Conservation (phyloP, 2,329 filamentous ascomycete species). For the Colletotrichum somersetense region DNA sequence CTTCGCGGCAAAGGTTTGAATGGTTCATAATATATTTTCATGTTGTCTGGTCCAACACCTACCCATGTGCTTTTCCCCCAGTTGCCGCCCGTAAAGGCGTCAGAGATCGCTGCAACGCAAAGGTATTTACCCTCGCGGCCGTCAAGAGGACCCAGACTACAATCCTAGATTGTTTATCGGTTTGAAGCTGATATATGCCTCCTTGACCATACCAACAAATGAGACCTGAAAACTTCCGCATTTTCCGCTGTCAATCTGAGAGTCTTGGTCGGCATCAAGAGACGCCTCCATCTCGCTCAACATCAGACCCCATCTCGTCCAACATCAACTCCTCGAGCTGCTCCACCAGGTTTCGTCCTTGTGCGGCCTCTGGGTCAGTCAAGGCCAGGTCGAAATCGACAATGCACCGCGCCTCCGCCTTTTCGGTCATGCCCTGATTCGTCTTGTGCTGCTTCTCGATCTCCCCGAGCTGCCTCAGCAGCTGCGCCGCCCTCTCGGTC, state of each 20-base stretch:
- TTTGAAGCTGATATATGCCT: too few relatives aligned
- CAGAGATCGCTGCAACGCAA: not conserved
- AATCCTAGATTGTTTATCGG: accelerated
- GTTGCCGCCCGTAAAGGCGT: not conserved
- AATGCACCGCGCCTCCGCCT: constrained; percentile 15
- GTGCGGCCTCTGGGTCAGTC: constrained; percentile 9
- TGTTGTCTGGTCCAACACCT: too few relatives aligned
- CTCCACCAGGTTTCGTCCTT: constrained; percentile 5
- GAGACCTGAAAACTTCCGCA: too few relatives aligned
- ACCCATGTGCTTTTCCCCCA: not conserved
- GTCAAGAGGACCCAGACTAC: not conserved
- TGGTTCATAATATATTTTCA: not conserved
- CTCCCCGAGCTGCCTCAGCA: not conserved
- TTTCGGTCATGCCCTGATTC: constrained; percentile 12
- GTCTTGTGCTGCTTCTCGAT: not conserved
- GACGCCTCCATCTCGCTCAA: not conserved
- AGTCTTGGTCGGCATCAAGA: not conserved
- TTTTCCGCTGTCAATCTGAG: too few relatives aligned
- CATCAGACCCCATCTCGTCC: not conserved
- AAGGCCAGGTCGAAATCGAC: constrained; percentile 9
- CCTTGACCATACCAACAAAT: too few relatives aligned
- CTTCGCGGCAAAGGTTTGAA: too few relatives aligned
- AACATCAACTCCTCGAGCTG: constrained; percentile 15
- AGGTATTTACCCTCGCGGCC: too few relatives aligned
- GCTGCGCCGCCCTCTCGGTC: not conserved